These are phyloP conservation scores for Curvularia eragrostidis DNA, from an alignment of 2,329 filamentous ascomycete species.

Conservation along the genomic window DNA sequence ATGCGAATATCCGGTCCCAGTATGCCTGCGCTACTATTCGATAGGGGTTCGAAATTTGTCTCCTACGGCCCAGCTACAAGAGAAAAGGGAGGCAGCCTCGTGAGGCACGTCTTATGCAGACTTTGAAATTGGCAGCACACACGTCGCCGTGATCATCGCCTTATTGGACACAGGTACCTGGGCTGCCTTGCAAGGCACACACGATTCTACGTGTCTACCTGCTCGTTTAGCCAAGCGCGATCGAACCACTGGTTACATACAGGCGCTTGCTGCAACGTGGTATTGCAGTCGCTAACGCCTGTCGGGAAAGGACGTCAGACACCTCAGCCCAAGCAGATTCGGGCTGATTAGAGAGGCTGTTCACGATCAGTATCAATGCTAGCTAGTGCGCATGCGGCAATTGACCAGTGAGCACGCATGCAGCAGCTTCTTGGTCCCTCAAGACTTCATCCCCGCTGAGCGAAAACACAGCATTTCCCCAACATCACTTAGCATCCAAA, in stretches of 20 bases:
- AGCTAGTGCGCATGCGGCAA: constrained; percentile 2
- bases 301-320: background rate
- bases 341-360: background rate
- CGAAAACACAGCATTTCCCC: constrained; percentile 2
- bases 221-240: no score
- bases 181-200: background rate
- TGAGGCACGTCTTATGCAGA: no score
- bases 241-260: no score
- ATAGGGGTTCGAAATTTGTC: background rate
- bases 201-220: background rate
- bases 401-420: constrained; percentile 5
- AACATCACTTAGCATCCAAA: background rate
- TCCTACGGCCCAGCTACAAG: background rate
- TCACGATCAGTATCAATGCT: background rate
- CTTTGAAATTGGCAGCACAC: background rate
- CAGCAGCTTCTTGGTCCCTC: background rate
- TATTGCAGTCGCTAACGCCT: background rate
- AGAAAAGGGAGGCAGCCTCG: no score
- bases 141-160: background rate
- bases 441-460: background rate
- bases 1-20: background rate
- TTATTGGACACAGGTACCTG: background rate
- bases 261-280: background rate
- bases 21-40: background rate
- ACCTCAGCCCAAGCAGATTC: background rate